phyloP scores from a whole-genome alignment of 768 basidiomycete genomes.

The Termitomyces sp. region DNA sequence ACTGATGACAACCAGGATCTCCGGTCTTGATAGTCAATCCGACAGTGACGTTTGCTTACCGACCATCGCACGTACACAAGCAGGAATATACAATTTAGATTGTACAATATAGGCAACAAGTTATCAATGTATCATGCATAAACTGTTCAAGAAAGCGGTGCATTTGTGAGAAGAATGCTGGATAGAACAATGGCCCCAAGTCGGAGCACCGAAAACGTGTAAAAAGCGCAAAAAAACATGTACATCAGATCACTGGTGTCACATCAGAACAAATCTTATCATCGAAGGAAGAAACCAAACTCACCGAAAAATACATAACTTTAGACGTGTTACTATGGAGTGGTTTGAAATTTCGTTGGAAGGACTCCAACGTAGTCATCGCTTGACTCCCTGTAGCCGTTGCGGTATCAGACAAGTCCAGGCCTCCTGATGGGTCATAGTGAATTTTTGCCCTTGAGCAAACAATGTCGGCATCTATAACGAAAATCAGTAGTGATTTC shows the following conservation, averaged over 20 bases:
- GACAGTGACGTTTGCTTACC: not conserved
- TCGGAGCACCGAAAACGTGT: not conserved
- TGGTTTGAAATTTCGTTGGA: conserved; percentile 45
- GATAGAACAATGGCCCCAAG: too few species aligned
- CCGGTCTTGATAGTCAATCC: too few species aligned
- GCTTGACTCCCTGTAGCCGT: conserved; percentile 31
- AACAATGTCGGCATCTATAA: conserved; percentile 71
- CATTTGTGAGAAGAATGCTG: too few species aligned
- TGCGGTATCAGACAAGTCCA: conserved; percentile 36
- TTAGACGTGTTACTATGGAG: conserved; percentile 25
- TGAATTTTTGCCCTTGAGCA: conserved; percentile 61
- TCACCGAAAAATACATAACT: conserved; percentile 37
- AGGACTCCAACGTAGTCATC: conserved; percentile 37
- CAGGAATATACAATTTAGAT: not conserved
- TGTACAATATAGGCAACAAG: not conserved
- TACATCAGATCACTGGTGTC: not conserved
- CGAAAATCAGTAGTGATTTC: not conserved
- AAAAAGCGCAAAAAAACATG: not conserved
- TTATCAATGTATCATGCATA: not conserved
- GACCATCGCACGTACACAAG: not conserved
- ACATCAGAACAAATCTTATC: not conserved
- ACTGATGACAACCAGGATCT: too few species aligned
- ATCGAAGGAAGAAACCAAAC: conserved; percentile 3
- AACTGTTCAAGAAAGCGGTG: not conserved
- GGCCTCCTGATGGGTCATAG: conserved; percentile 45